phyloP scores from a whole-genome alignment of 1,284 basidiomycete genomes.

The Marasmius tenuissimus region DNA sequence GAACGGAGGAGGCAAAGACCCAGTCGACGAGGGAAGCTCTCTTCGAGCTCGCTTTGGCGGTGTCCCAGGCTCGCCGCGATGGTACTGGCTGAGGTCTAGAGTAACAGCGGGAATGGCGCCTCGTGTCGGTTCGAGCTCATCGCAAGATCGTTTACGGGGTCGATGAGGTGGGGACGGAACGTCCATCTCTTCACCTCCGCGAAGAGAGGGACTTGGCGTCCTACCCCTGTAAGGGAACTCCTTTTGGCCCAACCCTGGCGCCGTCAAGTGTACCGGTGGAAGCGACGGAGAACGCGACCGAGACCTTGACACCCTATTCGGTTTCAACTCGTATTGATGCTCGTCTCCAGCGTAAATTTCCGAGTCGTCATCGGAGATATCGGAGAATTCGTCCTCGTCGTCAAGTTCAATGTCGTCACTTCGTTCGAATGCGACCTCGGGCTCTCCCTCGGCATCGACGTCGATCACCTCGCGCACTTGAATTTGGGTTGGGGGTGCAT shows the following conservation, averaged over 20 bases:
- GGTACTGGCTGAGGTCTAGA: not conserved
- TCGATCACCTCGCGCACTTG: constrained; percentile 17
- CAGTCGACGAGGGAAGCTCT: constrained; percentile 4
- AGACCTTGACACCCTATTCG: not conserved
- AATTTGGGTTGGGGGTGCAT: constrained; percentile 14
- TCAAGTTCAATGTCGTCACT: constrained; percentile 23
- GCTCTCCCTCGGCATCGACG: constrained; percentile 24
- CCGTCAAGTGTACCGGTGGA: not conserved
- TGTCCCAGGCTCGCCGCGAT: constrained; percentile 6
- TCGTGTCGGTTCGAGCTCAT: constrained; percentile 7
- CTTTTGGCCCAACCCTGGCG: too few species aligned
- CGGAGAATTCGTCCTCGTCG: constrained; percentile 21
- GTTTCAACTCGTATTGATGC: not conserved
- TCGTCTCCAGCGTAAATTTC: not conserved
- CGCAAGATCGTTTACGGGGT: constrained; percentile 12
- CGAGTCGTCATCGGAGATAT: not conserved
- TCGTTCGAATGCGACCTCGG: constrained; percentile 22
- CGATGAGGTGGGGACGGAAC: not conserved
- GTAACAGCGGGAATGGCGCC: not conserved
- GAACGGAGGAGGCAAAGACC: not conserved
- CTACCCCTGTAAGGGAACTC: not conserved
- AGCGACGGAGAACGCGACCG: not conserved
- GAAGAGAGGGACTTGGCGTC: not conserved
- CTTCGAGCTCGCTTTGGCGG: constrained; percentile 12
- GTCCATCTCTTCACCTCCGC: not conserved